Evolutionary conservation across 2,329 filamentous ascomycete genomes (phyloP).

Genomic region (Apiospora saccharicola): DNA sequence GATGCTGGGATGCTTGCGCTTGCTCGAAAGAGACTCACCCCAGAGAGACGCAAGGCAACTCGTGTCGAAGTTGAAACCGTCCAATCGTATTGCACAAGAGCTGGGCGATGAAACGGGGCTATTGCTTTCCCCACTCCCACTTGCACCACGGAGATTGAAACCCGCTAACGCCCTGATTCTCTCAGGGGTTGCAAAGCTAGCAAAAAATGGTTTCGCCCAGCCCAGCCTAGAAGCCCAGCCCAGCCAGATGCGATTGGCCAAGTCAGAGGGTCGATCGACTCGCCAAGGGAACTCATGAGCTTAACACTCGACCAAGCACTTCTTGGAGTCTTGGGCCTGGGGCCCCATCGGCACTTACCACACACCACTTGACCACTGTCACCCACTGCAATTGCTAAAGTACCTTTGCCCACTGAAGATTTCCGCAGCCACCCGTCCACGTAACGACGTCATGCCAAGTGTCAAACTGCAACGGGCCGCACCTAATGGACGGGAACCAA

Average conservation of each 20-base stretch:
- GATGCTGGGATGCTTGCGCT: not conserved
- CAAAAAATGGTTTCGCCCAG: not conserved
- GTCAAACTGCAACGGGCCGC: not conserved
- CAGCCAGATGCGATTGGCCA: not conserved
- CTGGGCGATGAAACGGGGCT: slow-evolving; percentile 3
- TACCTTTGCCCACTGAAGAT: not conserved
- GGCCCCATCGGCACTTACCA: not conserved
- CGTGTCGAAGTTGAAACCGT: slow-evolving; percentile 1
- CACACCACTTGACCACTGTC: not conserved
- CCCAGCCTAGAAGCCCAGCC: no score
- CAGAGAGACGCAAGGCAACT: not conserved
- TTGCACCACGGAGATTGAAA: not conserved
- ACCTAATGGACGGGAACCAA: not conserved
- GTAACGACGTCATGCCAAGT: not conserved
- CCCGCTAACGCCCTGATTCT: not conserved
- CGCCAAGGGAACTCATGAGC: slow-evolving; percentile 7
- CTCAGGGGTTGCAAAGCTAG: not conserved
- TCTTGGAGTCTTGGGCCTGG: not conserved
- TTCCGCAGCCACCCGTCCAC: not conserved
- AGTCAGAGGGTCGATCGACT: not conserved
- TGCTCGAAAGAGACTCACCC: not conserved
- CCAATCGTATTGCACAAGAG: not conserved
- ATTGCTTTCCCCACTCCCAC: not conserved
- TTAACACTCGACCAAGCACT: not conserved
- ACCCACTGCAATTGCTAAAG: no score